Evolutionary conservation across 2,329 filamentous ascomycete genomes (phyloP), one percentile per base, ranked within the genome.

Genomic region (Conoideocrella luteorostrata): DNA sequence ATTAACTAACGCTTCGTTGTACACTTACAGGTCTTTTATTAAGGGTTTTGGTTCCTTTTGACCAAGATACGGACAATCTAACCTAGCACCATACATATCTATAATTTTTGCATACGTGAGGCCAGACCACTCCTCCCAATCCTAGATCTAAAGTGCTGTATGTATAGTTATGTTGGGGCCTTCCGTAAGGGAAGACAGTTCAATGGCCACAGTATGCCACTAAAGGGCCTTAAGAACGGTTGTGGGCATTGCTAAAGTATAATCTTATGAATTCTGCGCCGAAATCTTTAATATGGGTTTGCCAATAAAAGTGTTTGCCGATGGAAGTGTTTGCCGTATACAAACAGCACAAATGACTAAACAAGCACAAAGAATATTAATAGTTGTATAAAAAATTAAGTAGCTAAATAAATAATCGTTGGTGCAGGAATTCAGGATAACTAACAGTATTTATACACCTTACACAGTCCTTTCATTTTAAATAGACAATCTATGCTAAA

Each of bases 191-290:
- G n/a, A n/a, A n/a, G n/a, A n/a, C n/a, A n/a, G n/a, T n/a, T n/a
- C n/a, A n/a, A n/a, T n/a, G n/a, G n/a, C n/a, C n/a, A n/a, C n/a
- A 22, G 35, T 38, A 38, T 5, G 22, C 35, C 35, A 38, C 35
- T 38, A 22, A 38, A 38, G 35, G 26, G 35, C 35, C 15, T 38
- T 22, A 17, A 38, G 35, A 38, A 38, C 21, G 18, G 21, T n/a
- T n/a, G n/a, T n/a, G n/a, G n/a, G n/a, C n/a, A n/a, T n/a, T n/a
- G n/a, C n/a, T n/a, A n/a, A n/a, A n/a, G n/a, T n/a, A n/a, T n/a
- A n/a, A n/a, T n/a, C n/a, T n/a, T n/a, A n/a, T n/a, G n/a, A n/a
- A n/a, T n/a, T n/a, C n/a, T n/a, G n/a, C n/a, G 3, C 22, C 17
- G 33, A 10, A 17, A 35, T 35, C 22, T 17, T 21, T 2, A 20